phyloP scores from a whole-genome alignment of 2,329 filamentous ascomycete species.

The Stagonosporopsis cucurbitacearum region DNA sequence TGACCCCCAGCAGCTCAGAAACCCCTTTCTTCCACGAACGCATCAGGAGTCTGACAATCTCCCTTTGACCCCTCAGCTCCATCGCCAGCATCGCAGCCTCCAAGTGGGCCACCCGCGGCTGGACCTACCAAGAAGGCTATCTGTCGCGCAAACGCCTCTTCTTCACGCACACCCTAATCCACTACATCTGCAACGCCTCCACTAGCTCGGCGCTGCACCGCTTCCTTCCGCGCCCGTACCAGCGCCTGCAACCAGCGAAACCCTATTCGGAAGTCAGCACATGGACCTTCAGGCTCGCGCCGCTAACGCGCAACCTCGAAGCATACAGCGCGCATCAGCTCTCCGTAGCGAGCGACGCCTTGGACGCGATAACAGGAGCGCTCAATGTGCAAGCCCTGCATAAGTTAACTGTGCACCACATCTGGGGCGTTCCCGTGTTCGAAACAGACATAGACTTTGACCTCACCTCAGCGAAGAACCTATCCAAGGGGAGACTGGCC shows the following conservation, averaged over 20 bases:
- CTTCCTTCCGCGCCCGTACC: neutral
- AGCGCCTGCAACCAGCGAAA: neutral
- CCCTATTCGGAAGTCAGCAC: neutral
- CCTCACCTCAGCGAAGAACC: neutral
- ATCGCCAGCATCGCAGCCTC: neutral
- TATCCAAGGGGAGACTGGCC: neutral
- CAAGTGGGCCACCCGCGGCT: neutral
- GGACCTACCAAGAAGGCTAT: constrained; percentile 5
- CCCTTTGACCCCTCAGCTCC: neutral
- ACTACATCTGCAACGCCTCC: neutral
- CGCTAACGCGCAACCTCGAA: neutral
- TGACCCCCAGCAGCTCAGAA: neutral
- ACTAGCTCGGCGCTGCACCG: neutral
- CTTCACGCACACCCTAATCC: neutral
- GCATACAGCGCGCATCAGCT: neutral
- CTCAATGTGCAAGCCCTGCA: neutral
- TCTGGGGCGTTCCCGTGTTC: neutral
- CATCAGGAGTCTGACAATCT: neutral
- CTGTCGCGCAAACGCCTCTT: neutral
- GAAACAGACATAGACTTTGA: neutral
- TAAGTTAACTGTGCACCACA: neutral
- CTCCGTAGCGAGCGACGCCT: neutral
- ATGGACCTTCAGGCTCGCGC: neutral
- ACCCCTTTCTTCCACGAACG: neutral
- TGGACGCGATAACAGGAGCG: neutral